Evolutionary conservation across 768 basidiomycete species (phyloP).

Genomic region (Agaricus blazei): DNA sequence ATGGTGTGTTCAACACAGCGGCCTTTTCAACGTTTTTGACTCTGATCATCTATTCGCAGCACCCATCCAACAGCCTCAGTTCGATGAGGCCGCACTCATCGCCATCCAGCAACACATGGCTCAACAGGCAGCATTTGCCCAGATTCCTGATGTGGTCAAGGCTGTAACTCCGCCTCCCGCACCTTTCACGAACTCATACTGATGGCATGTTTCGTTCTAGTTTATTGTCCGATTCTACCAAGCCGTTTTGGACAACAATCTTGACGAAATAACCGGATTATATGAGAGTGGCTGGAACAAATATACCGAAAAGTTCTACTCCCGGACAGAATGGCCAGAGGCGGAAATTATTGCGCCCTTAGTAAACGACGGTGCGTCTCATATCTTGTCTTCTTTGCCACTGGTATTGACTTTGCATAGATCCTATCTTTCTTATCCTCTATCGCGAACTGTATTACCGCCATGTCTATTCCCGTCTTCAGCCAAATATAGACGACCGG

Average conservation of each 20-base stretch:
- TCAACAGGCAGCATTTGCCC: slow-evolving; percentile 75
- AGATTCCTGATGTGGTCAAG: slow-evolving; percentile 88
- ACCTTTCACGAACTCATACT: neutral
- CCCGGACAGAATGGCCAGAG: slow-evolving; percentile 95
- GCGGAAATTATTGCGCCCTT: slow-evolving; percentile 93
- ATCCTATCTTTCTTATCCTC: slow-evolving; percentile 93
- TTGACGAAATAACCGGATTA: slow-evolving; percentile 84
- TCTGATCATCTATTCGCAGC: slow-evolving; percentile 22
- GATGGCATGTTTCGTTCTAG: slow-evolving; percentile 30
- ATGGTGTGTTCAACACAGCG: slow-evolving; percentile 35
- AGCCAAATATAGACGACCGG: slow-evolving; percentile 94
- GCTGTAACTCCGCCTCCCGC: slow-evolving; percentile 44
- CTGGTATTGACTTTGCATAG: slow-evolving; percentile 28
- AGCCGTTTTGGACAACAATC: slow-evolving; percentile 87
- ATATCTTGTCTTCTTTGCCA: neutral
- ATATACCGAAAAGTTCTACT: slow-evolving; percentile 93
- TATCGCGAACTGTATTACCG: slow-evolving; percentile 96
- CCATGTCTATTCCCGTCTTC: slow-evolving; percentile 92
- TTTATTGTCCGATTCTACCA: slow-evolving; percentile 96
- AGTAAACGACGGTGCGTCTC: slow-evolving; percentile 77
- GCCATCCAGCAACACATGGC: slow-evolving; percentile 82
- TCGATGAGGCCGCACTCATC: slow-evolving; percentile 64
- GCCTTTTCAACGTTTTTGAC: neutral
- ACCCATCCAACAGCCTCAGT: slow-evolving; percentile 51
- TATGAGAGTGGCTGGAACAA: slow-evolving; percentile 98